Base-by-base conservation (phyloP, 2,329 filamentous ascomycete genomes). In the Chaetoscypha palmicola region DNA sequence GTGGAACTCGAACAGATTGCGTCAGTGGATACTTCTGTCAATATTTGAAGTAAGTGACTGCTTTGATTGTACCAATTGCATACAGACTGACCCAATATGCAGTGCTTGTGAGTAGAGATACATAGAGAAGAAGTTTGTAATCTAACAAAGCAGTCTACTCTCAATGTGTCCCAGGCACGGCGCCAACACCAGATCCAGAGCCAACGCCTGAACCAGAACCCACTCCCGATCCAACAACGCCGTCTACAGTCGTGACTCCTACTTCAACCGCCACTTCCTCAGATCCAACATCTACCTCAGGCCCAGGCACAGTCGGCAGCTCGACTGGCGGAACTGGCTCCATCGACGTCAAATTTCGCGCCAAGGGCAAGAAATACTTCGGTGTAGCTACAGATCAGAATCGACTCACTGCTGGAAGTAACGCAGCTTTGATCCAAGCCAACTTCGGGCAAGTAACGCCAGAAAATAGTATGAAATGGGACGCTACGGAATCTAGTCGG, bases 391-490 rank as follows among this genome's bases (percentile, higher is more conserved):
- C 72, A 1, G 79, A 83, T 56, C 68, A 73, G 55, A 65, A 64
- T 50, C 69, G 66, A 5, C 70, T 83, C 3, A 65, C 58, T 24
- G 59, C 65, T 8, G 68, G 66, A 43, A 66, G 70, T 51, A 76
- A 72, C 46, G 69, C 69, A n/a, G 68, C 69, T 46, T 70, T 81
- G 56, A 76, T 84, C 61, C 70, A 72, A 49, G 65, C 68, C 41
- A 67, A 82, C 61, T 84, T 83, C 50, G 79, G 80, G 12, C 73
- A 78, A 59, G 67, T 85, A 24, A 83, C 80, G 0, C 72, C 75
- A 1, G 81, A 85, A 67, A 84, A 86, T 68, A 76, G 70, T 58
- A 81, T 83, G 74, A 84, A 85, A 64, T 85, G 79, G 80, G 76
- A 82, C 53, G 65, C 72, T 28, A 69, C 68, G 7, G 67, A 82